Evolutionary conservation across 805 yeast genomes (phyloP).

Genomic region (Lachancea mirantina): DNA sequence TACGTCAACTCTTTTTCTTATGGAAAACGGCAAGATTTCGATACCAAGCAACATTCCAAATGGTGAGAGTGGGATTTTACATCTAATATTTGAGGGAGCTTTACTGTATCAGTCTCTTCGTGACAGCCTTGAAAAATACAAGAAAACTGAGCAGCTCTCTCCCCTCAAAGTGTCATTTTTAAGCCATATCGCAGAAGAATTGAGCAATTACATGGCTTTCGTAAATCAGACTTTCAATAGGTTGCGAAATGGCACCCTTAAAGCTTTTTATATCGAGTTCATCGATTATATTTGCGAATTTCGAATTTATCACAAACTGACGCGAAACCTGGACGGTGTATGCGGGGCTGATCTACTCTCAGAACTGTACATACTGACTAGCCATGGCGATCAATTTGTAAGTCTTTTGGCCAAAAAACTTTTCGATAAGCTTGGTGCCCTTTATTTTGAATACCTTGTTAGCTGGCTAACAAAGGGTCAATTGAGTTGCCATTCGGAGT

Average conservation of each 20-base stretch:
- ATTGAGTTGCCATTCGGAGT: slow-evolving; percentile 51
- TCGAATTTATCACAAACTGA: slow-evolving; percentile 47
- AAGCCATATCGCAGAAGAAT: slow-evolving; percentile 38
- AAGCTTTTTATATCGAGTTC: slow-evolving; percentile 32
- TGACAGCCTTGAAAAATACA: slow-evolving; percentile 23
- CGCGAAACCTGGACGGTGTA: slow-evolving; percentile 27
- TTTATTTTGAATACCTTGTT: slow-evolving; percentile 53
- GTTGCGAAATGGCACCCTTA: slow-evolving; percentile 25
- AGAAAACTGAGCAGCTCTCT: slow-evolving; percentile 31
- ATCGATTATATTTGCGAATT: slow-evolving; percentile 48
- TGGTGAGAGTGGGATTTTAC: slow-evolving; percentile 50
- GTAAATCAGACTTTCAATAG: slow-evolving; percentile 41
- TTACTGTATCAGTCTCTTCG: slow-evolving; percentile 49
- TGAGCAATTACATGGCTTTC: slow-evolving; percentile 37
- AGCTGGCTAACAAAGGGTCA: slow-evolving; percentile 70
- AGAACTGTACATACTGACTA: slow-evolving; percentile 40
- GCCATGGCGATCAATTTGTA: slow-evolving; percentile 59
- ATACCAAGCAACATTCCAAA: slow-evolving; percentile 50
- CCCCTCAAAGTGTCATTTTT: slow-evolving; percentile 59
- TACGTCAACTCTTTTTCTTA: slow-evolving; percentile 50
- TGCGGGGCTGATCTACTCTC: slow-evolving; percentile 50
- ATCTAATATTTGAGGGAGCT: slow-evolving; percentile 62
- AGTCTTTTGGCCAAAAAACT: slow-evolving; percentile 37
- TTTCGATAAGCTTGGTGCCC: slow-evolving; percentile 41
- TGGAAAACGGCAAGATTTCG: slow-evolving; percentile 30